Conservation (phyloP, 2,329 filamentous ascomycete genomes). For the Colletotrichum falcatum region DNA sequence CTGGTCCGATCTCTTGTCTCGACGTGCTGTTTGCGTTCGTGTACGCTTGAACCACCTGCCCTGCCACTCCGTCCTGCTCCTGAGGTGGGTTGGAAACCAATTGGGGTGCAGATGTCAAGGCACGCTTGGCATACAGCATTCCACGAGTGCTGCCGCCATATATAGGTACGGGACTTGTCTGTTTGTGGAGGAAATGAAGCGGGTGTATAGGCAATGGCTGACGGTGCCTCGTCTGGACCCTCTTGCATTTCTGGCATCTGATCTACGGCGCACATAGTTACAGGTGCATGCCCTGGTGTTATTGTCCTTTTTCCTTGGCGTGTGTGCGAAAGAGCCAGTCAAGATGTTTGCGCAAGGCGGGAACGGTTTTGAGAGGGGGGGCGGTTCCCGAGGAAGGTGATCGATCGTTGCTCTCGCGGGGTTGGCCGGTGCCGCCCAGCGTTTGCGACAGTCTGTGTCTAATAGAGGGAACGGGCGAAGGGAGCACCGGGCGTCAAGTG, state of each 20-base stretch:
- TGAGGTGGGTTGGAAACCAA: background rate
- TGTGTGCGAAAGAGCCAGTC: background rate
- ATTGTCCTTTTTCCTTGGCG: background rate
- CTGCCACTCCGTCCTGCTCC: background rate
- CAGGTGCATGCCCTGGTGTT: background rate
- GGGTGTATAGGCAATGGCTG: background rate
- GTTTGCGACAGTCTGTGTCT: background rate
- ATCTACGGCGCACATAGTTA: background rate
- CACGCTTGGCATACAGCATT: background rate
- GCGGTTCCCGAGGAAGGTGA: background rate
- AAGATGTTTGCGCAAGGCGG: background rate
- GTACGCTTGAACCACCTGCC: background rate
- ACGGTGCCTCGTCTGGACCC: background rate
- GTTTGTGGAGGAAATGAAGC: background rate
- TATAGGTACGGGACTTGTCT: background rate
- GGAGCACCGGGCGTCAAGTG: no score
- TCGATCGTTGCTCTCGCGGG: background rate
- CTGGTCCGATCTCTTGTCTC: background rate
- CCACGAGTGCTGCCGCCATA: background rate
- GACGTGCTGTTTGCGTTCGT: background rate
- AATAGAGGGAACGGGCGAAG: no score
- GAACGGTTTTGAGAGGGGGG: no score
- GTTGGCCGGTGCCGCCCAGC: constrained; percentile 19
- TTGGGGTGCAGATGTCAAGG: background rate
- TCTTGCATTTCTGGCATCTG: background rate